Evolutionary conservation across 345 rosid species (phyloP).

Genomic region (Tarenaya hassleriana): DNA sequence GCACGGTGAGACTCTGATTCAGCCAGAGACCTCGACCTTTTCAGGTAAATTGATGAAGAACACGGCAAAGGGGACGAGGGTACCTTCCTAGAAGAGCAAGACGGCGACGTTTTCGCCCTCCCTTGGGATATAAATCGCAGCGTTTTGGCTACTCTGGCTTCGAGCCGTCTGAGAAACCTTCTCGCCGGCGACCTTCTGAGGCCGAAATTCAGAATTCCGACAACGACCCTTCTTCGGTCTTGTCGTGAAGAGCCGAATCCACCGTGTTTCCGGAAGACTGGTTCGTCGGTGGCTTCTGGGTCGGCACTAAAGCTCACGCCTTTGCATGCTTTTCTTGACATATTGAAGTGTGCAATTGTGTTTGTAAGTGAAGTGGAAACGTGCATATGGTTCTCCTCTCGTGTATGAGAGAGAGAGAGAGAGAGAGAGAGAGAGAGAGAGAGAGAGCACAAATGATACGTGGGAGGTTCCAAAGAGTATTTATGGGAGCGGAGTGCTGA

Average conservation of each 20-base stretch:
- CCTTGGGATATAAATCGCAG: conserved; percentile 39
- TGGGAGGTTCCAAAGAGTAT: conserved; percentile 30
- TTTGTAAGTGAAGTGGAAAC: background rate
- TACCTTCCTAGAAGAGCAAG: background rate
- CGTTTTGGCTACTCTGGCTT: conserved; percentile 46
- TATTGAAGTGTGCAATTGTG: conserved; percentile 22
- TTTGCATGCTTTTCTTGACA: conserved; percentile 58
- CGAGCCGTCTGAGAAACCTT: conserved; percentile 41
- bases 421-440: conserved; percentile 21
- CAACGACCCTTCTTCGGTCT: conserved; percentile 29
- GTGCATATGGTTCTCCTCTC: too few species aligned
- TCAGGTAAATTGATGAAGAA: conserved; percentile 38
- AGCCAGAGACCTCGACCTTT: conserved; percentile 63
- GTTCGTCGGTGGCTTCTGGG: conserved; percentile 20
- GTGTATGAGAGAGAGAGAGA: background rate
- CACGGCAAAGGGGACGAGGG: conserved; percentile 10
- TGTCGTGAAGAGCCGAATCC: conserved; percentile 30
- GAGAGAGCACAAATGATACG: conserved; percentile 25
- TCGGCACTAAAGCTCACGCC: conserved; percentile 66
- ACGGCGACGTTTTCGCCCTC: conserved; percentile 29
- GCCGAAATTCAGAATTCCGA: conserved; percentile 35
- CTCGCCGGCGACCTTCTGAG: conserved; percentile 19
- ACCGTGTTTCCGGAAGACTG: conserved; percentile 6
- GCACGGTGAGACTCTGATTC: conserved; percentile 82
- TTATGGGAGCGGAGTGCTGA: conserved; percentile 29